phyloP scores from a whole-genome alignment of 208 protist genomes.

The Leishmania gerbilli region DNA sequence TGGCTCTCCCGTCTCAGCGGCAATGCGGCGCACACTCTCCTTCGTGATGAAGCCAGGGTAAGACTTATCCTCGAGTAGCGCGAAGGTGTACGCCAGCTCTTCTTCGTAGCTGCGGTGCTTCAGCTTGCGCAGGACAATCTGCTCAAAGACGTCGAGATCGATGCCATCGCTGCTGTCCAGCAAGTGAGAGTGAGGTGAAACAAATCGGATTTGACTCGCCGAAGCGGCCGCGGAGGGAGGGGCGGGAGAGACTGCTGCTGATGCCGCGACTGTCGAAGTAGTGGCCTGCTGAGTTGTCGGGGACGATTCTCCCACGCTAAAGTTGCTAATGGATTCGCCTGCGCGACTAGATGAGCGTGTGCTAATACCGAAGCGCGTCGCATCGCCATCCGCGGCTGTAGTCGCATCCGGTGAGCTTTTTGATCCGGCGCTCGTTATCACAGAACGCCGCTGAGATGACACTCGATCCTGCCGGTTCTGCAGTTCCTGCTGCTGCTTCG shows the following conservation, averaged over 20 bases:
- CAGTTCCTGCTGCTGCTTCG: constrained; percentile 23
- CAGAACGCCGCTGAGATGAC: neutral
- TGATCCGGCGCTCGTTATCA: neutral
- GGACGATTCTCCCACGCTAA: neutral
- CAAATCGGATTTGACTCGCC: constrained; percentile 4
- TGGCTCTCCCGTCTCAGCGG: constrained; percentile 62
- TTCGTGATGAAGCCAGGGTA: constrained; percentile 85
- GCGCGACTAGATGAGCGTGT: neutral
- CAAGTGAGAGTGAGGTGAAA: constrained; percentile 20
- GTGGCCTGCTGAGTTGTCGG: neutral
- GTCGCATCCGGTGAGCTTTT: neutral
- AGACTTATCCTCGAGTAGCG: constrained; percentile 73
- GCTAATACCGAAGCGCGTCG: neutral
- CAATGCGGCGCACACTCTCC: constrained; percentile 61
- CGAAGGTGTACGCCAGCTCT: constrained; percentile 72
- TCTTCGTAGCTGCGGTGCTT: constrained; percentile 72
- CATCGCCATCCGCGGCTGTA: neutral
- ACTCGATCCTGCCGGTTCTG: constrained; percentile 4
- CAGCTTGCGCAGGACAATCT: constrained; percentile 65
- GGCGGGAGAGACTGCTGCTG: neutral
- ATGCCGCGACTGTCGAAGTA: neutral
- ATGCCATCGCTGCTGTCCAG: constrained; percentile 57
- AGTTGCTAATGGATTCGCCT: neutral
- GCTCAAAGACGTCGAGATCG: constrained; percentile 71
- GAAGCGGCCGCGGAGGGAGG: neutral